Evolutionary conservation across 495 filamentous ascomycete genomes (phyloP), one percentile per base, ranked within the genome.

Genomic region (Sporormia fimetaria): DNA sequence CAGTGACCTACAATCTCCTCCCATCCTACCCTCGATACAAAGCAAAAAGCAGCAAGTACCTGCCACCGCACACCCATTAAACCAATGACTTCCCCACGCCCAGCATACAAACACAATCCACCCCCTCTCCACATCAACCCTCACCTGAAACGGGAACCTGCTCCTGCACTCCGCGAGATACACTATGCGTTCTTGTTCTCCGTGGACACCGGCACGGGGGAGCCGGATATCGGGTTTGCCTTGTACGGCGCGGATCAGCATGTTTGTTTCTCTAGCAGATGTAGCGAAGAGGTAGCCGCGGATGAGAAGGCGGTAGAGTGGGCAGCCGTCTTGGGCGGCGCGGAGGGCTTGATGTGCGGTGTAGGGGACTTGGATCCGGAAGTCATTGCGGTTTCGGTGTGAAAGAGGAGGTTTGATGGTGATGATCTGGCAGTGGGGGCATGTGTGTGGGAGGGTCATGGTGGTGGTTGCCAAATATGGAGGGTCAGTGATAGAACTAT

Each of bases 11-110:
- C 14, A 8, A 8, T 16, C 33, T n/a, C n/a, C n/a, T n/a, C n/a
- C n/a, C n/a, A n/a, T n/a, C n/a, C n/a, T n/a, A n/a, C n/a, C n/a
- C n/a, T n/a, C n/a, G n/a, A n/a, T n/a, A n/a, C n/a, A n/a, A n/a
- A n/a, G n/a, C n/a, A n/a, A n/a, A n/a, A n/a, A n/a, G n/a, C n/a
- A n/a, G n/a, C 6, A 7, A 14, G 18, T 8, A 21, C 6, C 17
- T 36, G 33, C 7, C 5, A 7, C 18, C 18, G 11, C 33, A 7
- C 18, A 36, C 33, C 18, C 33, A 8, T 36, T 17, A 20, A 36
- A 36, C 33, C 33, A 36, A 36, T 36, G 33, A 21, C 33, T 36
- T 14, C 33, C 33, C 33, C 33, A 36, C 5, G 7, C 33, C 18
- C 18, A 21, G 8, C 7, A 8, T 14, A 15, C 9, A 14, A 36